Evolutionary conservation across 768 basidiomycete genomes (phyloP).

Genomic region (Boletus insuetus): DNA sequence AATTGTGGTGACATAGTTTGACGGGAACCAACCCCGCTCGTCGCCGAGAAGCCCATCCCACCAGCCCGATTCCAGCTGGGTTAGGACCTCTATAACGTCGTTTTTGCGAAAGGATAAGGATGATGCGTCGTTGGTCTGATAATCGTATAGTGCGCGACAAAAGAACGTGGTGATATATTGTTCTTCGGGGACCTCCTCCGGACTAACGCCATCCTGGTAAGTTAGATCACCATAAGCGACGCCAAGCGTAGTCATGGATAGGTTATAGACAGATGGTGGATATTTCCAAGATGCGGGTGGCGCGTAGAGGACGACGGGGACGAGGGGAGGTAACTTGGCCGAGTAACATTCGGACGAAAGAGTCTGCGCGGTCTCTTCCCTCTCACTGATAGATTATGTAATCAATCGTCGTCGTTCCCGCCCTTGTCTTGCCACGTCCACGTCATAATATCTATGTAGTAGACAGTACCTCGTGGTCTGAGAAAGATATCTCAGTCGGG

Average conservation of each 20-base stretch:
- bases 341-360: slow-evolving; percentile 16
- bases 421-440: slow-evolving; percentile 5
- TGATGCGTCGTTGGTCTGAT: slow-evolving; percentile 81
- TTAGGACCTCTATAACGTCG: slow-evolving; percentile 93
- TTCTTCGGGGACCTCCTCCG: slow-evolving; percentile 46
- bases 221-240: slow-evolving; percentile 19
- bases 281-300: background rate
- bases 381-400: slow-evolving; percentile 24
- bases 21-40: slow-evolving; percentile 95
- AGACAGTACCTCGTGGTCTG: too few relatives aligned
- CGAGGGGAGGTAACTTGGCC: slow-evolving; percentile 11
- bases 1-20: slow-evolving; percentile 85
- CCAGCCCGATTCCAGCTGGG: slow-evolving; percentile 91
- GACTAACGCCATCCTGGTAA: slow-evolving; percentile 22
- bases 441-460: slow-evolving; percentile 9
- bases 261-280: slow-evolving; percentile 1
- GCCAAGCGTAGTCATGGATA: slow-evolving; percentile 25
- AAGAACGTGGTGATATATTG: slow-evolving; percentile 69
- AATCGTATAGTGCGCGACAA: slow-evolving; percentile 91
- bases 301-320: slow-evolving; percentile 11
- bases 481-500: background rate
- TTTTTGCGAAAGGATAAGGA: slow-evolving; percentile 84
- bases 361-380: slow-evolving; percentile 11
- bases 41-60: slow-evolving; percentile 94
- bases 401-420: slow-evolving; percentile 7